Conservation (phyloP, 352 stramenopile species). For the Phytophthora colocasiae region DNA sequence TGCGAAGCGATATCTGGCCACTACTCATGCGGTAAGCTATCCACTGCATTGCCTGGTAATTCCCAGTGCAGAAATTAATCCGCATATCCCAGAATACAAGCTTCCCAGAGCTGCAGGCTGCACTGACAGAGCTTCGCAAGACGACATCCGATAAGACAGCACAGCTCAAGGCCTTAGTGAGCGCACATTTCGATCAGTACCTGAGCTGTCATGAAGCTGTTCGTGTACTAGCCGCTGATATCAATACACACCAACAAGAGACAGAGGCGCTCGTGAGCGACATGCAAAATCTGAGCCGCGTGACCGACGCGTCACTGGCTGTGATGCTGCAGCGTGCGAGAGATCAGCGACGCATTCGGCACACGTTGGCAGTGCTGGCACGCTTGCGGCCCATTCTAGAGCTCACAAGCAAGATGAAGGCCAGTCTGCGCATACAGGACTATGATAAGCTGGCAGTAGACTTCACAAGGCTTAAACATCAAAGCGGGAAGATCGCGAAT, state of each 20-base stretch:
- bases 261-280: conserved; percentile 55
- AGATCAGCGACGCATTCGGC: conserved; percentile 79
- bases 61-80: not conserved
- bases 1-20: conserved; percentile 63
- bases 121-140: conserved; percentile 74
- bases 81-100: conserved; percentile 52
- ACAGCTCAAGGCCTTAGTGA: conserved; percentile 85
- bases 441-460: conserved; percentile 81
- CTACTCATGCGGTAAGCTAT: conserved; percentile 66
- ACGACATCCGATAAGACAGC: conserved; percentile 85
- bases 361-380: conserved; percentile 73
- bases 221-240: conserved; percentile 63
- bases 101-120: conserved; percentile 62
- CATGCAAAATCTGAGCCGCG: conserved; percentile 64
- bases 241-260: conserved; percentile 69
- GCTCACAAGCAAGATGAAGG: conserved; percentile 80
- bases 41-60: not conserved
- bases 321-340: conserved; percentile 81
- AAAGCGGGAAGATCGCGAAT: conserved; percentile 65
- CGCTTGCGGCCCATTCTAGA: conserved; percentile 77
- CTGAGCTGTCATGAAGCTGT: conserved; percentile 84
- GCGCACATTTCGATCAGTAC: conserved; percentile 86
- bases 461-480: conserved; percentile 72
- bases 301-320: conserved; percentile 72
- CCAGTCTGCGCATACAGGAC: conserved; percentile 63